phyloP scores from a whole-genome alignment of 2,329 filamentous ascomycete genomes.

The Trichoderma asperellum region DNA sequence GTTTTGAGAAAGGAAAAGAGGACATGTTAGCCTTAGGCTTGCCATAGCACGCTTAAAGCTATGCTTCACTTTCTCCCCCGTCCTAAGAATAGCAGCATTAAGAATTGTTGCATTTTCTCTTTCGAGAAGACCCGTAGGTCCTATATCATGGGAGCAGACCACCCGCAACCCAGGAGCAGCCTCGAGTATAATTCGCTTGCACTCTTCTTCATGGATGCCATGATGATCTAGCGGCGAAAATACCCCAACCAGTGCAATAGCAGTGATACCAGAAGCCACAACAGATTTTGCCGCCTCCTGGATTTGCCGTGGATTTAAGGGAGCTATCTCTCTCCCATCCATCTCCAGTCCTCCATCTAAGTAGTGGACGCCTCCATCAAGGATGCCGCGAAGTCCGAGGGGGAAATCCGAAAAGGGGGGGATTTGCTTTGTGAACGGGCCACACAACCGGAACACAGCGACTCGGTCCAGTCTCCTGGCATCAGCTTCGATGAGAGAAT shows the following conservation, averaged over 20 bases:
- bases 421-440: conserved; percentile 49
- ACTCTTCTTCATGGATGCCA: conserved; percentile 47
- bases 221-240: conserved; percentile 52
- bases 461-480: conserved; percentile 48
- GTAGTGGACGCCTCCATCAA: conserved; percentile 48
- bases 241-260: conserved; percentile 50
- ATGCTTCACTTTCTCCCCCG: conserved; percentile 51
- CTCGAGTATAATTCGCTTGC: conserved; percentile 44
- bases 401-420: conserved; percentile 54
- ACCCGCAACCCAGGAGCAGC: conserved; percentile 43
- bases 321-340: conserved; percentile 51
- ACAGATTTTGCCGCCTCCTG: conserved; percentile 41
- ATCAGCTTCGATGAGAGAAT: conserved; percentile 53
- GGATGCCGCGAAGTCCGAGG: conserved; percentile 43
- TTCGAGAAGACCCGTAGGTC: conserved; percentile 49
- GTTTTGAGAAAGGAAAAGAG: conserved; percentile 56
- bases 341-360: conserved; percentile 54
- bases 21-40: conserved; percentile 47
- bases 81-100: conserved; percentile 56
- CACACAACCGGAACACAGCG: conserved; percentile 52
- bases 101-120: conserved; percentile 60
- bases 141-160: conserved; percentile 50
- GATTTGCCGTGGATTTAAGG: conserved; percentile 46
- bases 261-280: conserved; percentile 41
- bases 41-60: conserved; percentile 53